These are phyloP conservation scores for Turnera subulata DNA, from an alignment of 345 rosid species.

Conservation along the genomic window DNA sequence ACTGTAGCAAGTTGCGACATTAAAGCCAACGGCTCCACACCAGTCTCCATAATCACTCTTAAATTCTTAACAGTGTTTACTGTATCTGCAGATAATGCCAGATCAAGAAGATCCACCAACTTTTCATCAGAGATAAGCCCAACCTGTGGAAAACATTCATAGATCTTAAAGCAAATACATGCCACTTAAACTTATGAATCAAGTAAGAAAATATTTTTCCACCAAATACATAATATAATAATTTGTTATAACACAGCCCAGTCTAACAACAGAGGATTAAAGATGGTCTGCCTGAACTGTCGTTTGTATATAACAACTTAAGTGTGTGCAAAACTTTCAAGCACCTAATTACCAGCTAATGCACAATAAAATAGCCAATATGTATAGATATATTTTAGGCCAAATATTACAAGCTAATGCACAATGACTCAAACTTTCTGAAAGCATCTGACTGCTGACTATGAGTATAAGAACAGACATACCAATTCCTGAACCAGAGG, in stretches of 20 bases:
- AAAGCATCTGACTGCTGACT: not conserved
- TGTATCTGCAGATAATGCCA: slow-evolving; percentile 97
- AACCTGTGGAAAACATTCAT: slow-evolving; percentile 43
- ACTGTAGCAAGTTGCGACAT: slow-evolving; percentile 99
- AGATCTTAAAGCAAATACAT: slow-evolving; percentile 13
- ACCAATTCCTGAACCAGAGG: slow-evolving; percentile 95
- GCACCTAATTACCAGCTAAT: no score
- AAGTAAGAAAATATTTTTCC: no score
- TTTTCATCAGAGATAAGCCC: slow-evolving; percentile 97
- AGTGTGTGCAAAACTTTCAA: no score
- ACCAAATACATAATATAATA: no score
- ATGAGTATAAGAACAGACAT: slow-evolving; percentile 23
- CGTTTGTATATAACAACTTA: no score
- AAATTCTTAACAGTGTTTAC: slow-evolving; percentile 93
- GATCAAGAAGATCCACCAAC: slow-evolving; percentile 95
- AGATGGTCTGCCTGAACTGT: no score
- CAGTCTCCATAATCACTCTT: slow-evolving; percentile 87
- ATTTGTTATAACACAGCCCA: no score
- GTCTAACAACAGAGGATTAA: no score
- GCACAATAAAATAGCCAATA: no score
- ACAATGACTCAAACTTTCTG: not conserved
- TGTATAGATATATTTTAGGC: no score
- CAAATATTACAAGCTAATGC: no score
- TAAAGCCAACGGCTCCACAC: slow-evolving; percentile 89
- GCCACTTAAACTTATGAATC: not conserved